phyloP scores from a whole-genome alignment of 371 early-diverging fungal species.

The Mortierella polycephala region DNA sequence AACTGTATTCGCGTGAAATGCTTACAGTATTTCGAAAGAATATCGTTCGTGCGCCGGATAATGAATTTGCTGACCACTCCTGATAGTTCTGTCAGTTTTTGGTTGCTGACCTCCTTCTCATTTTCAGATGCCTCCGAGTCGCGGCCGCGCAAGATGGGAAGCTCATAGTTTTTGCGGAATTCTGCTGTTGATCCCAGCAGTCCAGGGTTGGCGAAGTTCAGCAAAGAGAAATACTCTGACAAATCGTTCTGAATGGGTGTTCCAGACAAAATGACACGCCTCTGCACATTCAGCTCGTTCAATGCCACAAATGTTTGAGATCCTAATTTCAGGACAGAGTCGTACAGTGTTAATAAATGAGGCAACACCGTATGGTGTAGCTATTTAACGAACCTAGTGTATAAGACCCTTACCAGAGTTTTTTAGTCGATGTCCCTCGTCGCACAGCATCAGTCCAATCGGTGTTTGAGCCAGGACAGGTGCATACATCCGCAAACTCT shows the following conservation, averaged over 20 bases:
- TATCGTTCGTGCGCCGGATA: slow-evolving; percentile 94
- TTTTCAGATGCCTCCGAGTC: slow-evolving; percentile 90
- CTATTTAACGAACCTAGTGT: no score
- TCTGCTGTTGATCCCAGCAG: slow-evolving; percentile 92
- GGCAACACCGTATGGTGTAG: not conserved
- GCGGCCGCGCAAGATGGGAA: slow-evolving; percentile 93
- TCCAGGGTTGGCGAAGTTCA: slow-evolving; percentile 95
- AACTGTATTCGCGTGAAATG: not conserved
- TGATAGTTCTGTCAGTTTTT: slow-evolving; percentile 86
- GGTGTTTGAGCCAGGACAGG: slow-evolving; percentile 78
- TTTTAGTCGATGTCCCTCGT: slow-evolving; percentile 98
- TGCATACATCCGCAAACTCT: slow-evolving; percentile 88
- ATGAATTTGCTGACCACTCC: slow-evolving; percentile 92
- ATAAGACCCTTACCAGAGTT: slow-evolving; percentile 68
- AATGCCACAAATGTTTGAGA: slow-evolving; percentile 90
- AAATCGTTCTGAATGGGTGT: slow-evolving; percentile 99
- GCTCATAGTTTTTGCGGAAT: slow-evolving; percentile 93
- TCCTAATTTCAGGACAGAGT: slow-evolving; percentile 47
- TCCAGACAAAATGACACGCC: slow-evolving; percentile 95
- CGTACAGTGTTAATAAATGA: not conserved
- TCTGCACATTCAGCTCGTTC: slow-evolving; percentile 83
- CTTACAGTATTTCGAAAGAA: slow-evolving; percentile 94
- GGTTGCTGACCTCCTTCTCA: slow-evolving; percentile 85
- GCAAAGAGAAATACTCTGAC: slow-evolving; percentile 93
- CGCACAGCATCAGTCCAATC: slow-evolving; percentile 95